phyloP scores from a whole-genome alignment of 495 filamentous ascomycete species.

The Lentithecium fluviatile region DNA sequence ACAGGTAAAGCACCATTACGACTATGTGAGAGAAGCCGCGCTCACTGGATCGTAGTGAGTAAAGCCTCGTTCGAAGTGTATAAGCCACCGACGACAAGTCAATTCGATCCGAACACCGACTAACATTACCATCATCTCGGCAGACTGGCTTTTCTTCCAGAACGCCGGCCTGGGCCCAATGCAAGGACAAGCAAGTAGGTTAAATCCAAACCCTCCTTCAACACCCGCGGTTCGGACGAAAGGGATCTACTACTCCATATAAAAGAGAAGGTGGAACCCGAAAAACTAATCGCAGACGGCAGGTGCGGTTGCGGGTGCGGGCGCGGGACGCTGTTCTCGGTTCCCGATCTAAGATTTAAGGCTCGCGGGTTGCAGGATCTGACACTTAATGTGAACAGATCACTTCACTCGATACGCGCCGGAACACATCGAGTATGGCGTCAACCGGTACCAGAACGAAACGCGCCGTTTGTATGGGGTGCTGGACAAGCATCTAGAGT shows the following conservation, averaged over 20 bases:
- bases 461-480: slow-evolving; percentile 77
- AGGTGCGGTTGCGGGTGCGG: too few species aligned
- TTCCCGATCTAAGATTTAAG: too few species aligned
- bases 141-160: slow-evolving; percentile 63
- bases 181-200: slow-evolving; percentile 69
- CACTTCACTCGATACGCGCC: slow-evolving; percentile 88
- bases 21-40: too few species aligned
- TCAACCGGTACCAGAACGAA: slow-evolving; percentile 80
- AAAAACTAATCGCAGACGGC: too few species aligned
- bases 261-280: too few species aligned
- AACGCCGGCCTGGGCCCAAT: slow-evolving; percentile 84
- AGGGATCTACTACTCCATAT: too few species aligned
- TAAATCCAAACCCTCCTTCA: not conserved
- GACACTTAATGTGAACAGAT: slow-evolving; percentile 65
- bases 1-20: slow-evolving; percentile 39
- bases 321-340: too few species aligned
- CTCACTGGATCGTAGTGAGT: too few species aligned
- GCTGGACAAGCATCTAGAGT: slow-evolving; percentile 68
- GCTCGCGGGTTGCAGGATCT: not conserved
- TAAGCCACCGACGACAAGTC: not conserved
- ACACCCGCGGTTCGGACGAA: not conserved
- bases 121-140: too few species aligned
- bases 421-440: slow-evolving; percentile 81
- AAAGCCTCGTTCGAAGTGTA: not conserved
- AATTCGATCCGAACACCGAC: too few species aligned